These are phyloP conservation scores for Lactarius tabidus DNA, from an alignment of 768 basidiomycete species.

Conservation along the genomic window DNA sequence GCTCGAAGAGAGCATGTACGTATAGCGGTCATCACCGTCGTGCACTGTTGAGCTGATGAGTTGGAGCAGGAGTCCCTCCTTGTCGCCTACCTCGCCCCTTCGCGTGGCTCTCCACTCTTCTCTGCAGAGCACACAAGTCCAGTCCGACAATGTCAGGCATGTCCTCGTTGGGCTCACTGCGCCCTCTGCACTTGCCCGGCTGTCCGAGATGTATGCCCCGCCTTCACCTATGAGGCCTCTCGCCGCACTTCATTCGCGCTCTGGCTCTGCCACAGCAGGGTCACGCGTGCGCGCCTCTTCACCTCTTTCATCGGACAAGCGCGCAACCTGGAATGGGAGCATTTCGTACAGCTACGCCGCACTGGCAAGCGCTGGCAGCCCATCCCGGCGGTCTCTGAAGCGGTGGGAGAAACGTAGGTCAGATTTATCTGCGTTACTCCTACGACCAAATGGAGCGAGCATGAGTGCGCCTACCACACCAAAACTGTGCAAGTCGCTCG, in stretches of 20 bases:
- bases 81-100: constrained; percentile 51
- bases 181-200: constrained; percentile 65
- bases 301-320: constrained; percentile 41
- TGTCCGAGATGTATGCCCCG: constrained; percentile 87
- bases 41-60: constrained; percentile 23
- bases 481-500: constrained; percentile 26
- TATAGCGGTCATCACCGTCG: background rate
- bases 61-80: constrained; percentile 41
- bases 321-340: constrained; percentile 69
- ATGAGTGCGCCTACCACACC: constrained; percentile 43
- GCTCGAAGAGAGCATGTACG: constrained; percentile 64
- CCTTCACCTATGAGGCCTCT: constrained; percentile 49
- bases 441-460: constrained; percentile 30
- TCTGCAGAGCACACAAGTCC: constrained; percentile 69
- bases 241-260: constrained; percentile 37
- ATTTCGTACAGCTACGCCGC: constrained; percentile 42
- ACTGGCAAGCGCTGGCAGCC: constrained; percentile 46
- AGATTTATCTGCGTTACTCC: constrained; percentile 48
- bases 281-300: constrained; percentile 31
- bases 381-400: constrained; percentile 41
- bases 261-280: constrained; percentile 37
- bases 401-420: constrained; percentile 52
- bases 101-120: constrained; percentile 70
- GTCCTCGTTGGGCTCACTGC: constrained; percentile 73
- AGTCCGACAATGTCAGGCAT: constrained; percentile 79